These are phyloP conservation scores for Rhododendron vialii DNA, from an alignment of 148 eudicot genomes.

Conservation along the genomic window DNA sequence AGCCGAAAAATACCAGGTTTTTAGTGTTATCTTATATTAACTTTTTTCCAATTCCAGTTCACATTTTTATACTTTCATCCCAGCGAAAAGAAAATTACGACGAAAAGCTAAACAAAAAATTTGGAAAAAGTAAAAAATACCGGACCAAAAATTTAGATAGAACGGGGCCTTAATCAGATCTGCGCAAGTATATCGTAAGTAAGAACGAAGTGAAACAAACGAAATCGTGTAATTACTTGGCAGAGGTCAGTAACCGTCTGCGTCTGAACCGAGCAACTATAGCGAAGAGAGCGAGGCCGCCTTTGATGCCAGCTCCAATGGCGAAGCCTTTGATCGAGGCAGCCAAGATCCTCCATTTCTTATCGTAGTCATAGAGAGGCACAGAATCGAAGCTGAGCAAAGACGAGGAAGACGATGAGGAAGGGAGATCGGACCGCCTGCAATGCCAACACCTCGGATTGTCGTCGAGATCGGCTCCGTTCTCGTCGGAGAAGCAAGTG, in stretches of 20 bases:
- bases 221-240: conserved; percentile 28
- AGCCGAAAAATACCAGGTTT: background rate
- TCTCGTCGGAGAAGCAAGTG: conserved; percentile 3
- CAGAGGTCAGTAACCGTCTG: conserved; percentile 34
- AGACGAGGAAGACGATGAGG: conserved; percentile 50
- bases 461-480: background rate
- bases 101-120: background rate
- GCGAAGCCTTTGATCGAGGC: conserved; percentile 74
- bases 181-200: background rate
- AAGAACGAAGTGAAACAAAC: background rate
- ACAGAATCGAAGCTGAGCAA: conserved; percentile 50
- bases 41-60: background rate
- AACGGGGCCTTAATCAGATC: conserved; percentile 4
- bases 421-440: conserved; percentile 24
- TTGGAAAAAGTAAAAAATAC: background rate
- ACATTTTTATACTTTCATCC: background rate
- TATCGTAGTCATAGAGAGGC: conserved; percentile 50
- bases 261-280: conserved; percentile 76
- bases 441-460: conserved; percentile 40
- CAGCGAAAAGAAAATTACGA: too few relatives aligned
- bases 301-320: conserved; percentile 93
- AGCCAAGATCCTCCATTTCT: conserved; percentile 39
- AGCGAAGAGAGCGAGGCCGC: conserved; percentile 83
- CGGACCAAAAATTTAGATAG: background rate
- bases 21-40: background rate